Conservation (phyloP, 1,284 basidiomycete species). For the Laetiporus sulphureus region DNA sequence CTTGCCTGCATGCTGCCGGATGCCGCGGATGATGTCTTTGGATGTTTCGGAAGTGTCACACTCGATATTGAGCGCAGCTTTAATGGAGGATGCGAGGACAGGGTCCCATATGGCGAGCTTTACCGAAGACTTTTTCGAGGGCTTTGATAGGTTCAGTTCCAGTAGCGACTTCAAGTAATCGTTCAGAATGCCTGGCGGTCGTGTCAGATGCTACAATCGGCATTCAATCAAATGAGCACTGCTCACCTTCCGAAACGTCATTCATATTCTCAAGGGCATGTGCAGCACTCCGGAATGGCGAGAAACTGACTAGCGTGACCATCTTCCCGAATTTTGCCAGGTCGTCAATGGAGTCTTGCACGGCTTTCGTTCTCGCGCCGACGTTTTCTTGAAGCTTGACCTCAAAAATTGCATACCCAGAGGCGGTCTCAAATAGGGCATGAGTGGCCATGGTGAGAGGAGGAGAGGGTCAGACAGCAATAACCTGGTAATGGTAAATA, state of each 20-base stretch:
- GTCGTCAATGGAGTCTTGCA: constrained; percentile 86
- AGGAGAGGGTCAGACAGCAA: too few species aligned
- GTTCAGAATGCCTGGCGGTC: constrained; percentile 68
- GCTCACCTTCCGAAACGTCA: constrained; percentile 89
- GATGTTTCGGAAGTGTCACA: constrained; percentile 88
- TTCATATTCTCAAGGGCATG: constrained; percentile 97
- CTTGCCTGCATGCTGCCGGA: constrained; percentile 89
- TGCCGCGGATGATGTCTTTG: constrained; percentile 88
- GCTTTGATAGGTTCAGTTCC: constrained; percentile 81
- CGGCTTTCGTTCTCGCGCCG: constrained; percentile 74
- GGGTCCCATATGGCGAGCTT: constrained; percentile 83
- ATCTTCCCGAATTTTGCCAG: constrained; percentile 92
- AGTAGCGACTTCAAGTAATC: constrained; percentile 84
- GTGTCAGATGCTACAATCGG: not conserved
- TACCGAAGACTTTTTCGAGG: constrained; percentile 78
- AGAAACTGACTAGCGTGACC: constrained; percentile 89
- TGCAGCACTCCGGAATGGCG: constrained; percentile 92
- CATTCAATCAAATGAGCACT: not conserved
- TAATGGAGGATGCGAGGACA: constrained; percentile 78
- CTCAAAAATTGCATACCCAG: constrained; percentile 93
- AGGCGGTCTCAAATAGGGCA: constrained; percentile 91
- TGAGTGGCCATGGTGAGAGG: constrained; percentile 66
- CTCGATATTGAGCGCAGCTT: constrained; percentile 68
- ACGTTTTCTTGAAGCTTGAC: constrained; percentile 88
- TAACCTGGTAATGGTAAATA: too few species aligned